Base-by-base conservation (phyloP, 306 rosid species). In the Gillenia trifoliata region DNA sequence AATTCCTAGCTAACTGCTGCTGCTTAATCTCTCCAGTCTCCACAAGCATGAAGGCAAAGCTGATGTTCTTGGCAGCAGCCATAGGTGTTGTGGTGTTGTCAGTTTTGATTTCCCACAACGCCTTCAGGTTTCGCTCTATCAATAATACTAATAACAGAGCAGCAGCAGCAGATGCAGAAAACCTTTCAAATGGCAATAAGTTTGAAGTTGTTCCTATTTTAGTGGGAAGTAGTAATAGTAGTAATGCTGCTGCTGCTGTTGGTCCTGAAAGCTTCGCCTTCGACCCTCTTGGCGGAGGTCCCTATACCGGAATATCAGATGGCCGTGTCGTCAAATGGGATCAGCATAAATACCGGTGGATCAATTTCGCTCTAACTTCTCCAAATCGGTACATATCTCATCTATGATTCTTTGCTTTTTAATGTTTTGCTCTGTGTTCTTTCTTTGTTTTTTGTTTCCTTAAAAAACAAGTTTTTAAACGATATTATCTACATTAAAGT, bases 241-340 rank as follows among this genome's bases (percentile, higher is more conserved):
- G 41, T 11, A 8, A 36, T 36, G 41, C 2, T 8, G 41, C 41
- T 36, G 8, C 11, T 22, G 15, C 26, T 22, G 15, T 22, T 55
- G 29, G 61, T 22, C 61, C 6, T 22, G 61, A 55, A 6, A 55
- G 61, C 61, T 55, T n/a, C 23, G 61, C 12, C 61, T 55, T 55
- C 13, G 13, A 55, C 13, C 12, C 61, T 55, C 29, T 55, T 5
- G 2, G 8, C 20, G 55, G 28, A 55, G 6, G 61, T 55, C 61
- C 61, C 29, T 55, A 55, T 80, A 87, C 88, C 31, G 92, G 96
- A 29, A 63, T 90, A 29, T 92, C 91, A 2, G 92, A 90, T 47
- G 93, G 96, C 28, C 66, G 88, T 71, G 87, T 92, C 66, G 73
- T 87, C 89, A 92, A 85, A 77, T 92, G 93, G 98, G 56, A 73